Conservation (phyloP, 2,329 filamentous ascomycete species). For the Chaetomiaceae sp. region DNA sequence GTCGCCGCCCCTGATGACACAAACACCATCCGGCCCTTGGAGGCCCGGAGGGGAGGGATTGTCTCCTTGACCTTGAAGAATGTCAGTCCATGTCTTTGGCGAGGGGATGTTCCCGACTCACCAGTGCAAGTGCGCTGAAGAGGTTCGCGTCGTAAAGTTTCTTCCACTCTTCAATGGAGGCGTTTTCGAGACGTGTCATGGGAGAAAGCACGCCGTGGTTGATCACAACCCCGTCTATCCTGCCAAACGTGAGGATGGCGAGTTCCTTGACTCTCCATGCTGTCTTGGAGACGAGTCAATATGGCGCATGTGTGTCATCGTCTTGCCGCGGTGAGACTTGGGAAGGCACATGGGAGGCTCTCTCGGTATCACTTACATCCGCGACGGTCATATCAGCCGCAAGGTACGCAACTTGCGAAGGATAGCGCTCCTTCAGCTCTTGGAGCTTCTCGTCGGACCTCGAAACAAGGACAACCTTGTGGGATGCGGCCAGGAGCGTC, state of each 20-base stretch:
- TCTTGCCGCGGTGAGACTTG: not conserved
- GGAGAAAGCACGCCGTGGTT: conserved; percentile 84
- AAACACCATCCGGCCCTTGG: conserved; percentile 68
- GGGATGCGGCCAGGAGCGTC: conserved; percentile 46
- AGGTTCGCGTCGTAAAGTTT: conserved; percentile 77
- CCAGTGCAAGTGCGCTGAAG: conserved; percentile 74
- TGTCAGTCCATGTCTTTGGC: conserved; percentile 25
- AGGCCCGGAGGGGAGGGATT: conserved; percentile 62
- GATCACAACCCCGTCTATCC: conserved; percentile 74
- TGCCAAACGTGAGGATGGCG: conserved; percentile 63
- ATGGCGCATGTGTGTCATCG: not conserved
- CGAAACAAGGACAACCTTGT: conserved; percentile 57
- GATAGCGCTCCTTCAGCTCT: conserved; percentile 46
- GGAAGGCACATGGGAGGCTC: not conserved
- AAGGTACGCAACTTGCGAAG: conserved; percentile 51
- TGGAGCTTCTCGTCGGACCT: conserved; percentile 47
- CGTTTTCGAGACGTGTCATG: conserved; percentile 64
- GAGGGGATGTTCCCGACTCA: conserved; percentile 37
- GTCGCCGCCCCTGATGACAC: conserved; percentile 73
- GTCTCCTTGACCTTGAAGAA: conserved; percentile 60
- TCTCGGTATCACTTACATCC: conserved; percentile 36
- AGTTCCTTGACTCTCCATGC: conserved; percentile 58
- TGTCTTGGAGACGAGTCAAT: conserved; percentile 36
- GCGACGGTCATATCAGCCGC: conserved; percentile 51
- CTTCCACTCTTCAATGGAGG: conserved; percentile 69